These are phyloP conservation scores for Chalaropsis ovoidea DNA, from an alignment of 2,329 filamentous ascomycete genomes.

Conservation along the genomic window DNA sequence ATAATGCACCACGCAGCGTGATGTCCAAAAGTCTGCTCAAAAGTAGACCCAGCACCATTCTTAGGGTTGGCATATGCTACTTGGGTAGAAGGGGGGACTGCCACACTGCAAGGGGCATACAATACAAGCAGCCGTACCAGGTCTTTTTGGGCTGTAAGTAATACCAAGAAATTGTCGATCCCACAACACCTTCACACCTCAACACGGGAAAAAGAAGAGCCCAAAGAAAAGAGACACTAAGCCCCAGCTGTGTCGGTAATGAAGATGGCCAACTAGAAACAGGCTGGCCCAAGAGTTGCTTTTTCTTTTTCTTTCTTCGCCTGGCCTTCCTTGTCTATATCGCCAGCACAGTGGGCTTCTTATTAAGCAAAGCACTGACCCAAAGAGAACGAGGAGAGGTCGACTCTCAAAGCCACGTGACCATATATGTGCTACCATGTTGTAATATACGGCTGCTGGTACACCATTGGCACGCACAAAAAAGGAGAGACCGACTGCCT, in stretches of 20 bases:
- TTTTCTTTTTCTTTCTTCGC: not conserved
- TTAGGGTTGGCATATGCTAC: not conserved
- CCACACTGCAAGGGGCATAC: not conserved
- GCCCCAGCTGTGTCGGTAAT: not conserved
- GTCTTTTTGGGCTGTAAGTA: not conserved
- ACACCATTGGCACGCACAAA: too few relatives aligned
- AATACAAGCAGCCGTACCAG: not conserved
- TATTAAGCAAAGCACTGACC: not conserved
- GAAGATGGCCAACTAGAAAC: not conserved
- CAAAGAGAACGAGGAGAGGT: too few relatives aligned
- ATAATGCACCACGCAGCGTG: not conserved
- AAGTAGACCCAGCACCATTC: not conserved
- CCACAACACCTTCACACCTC: not conserved
- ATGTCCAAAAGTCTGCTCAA: not conserved
- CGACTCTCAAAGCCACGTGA: too few relatives aligned
- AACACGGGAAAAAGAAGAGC: not conserved
- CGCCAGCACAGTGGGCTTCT: not conserved
- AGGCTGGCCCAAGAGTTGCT: not conserved
- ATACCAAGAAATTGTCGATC: constrained; percentile 4
- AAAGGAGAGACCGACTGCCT: not conserved
- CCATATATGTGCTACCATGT: too few relatives aligned
- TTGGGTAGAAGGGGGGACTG: not conserved
- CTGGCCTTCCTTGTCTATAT: not conserved
- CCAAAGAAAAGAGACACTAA: not conserved
- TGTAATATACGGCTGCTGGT: not conserved